These are phyloP conservation scores for Clarireedia homoeocarpa DNA, from an alignment of 2,329 filamentous ascomycete species.

Conservation along the genomic window DNA sequence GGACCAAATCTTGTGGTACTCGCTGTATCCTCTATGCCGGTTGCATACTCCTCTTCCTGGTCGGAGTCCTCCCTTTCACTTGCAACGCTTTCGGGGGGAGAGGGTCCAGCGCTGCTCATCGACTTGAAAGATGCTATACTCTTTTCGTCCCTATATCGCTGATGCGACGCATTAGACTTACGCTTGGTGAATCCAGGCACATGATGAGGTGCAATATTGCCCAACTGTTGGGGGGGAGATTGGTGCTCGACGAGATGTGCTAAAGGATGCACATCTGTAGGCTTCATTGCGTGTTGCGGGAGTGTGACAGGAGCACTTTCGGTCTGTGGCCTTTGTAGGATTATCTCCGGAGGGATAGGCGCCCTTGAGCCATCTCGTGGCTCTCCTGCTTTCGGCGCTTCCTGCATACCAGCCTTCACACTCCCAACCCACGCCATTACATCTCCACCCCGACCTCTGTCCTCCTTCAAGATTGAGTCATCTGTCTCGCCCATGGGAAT, in stretches of 20 bases:
- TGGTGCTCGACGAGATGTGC: background rate
- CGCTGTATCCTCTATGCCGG: slow-evolving; percentile 1
- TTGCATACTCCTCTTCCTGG: slow-evolving; percentile 7
- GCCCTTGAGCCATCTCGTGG: background rate
- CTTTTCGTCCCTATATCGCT: background rate
- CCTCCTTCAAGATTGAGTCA: background rate
- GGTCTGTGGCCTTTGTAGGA: background rate
- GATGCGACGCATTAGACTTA: slow-evolving; percentile 3
- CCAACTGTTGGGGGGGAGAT: background rate
- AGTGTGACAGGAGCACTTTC: background rate
- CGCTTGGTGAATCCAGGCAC: background rate
- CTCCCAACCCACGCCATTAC: slow-evolving; percentile 5
- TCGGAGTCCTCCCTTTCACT: slow-evolving; percentile 3
- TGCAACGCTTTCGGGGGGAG: background rate
- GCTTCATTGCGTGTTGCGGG: background rate
- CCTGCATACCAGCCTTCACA: background rate
- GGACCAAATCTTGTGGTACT: slow-evolving; percentile 1
- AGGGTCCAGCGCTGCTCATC: background rate
- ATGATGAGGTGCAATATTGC: background rate
- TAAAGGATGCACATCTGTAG: background rate
- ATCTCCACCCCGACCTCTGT: background rate
- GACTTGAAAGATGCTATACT: slow-evolving; percentile 6
- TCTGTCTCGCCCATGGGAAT: slow-evolving; percentile 60
- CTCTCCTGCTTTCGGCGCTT: background rate
- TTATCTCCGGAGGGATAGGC: background rate